Evolutionary conservation across 1,284 basidiomycete species (phyloP).

Genomic region (Porogramme epimiltina): DNA sequence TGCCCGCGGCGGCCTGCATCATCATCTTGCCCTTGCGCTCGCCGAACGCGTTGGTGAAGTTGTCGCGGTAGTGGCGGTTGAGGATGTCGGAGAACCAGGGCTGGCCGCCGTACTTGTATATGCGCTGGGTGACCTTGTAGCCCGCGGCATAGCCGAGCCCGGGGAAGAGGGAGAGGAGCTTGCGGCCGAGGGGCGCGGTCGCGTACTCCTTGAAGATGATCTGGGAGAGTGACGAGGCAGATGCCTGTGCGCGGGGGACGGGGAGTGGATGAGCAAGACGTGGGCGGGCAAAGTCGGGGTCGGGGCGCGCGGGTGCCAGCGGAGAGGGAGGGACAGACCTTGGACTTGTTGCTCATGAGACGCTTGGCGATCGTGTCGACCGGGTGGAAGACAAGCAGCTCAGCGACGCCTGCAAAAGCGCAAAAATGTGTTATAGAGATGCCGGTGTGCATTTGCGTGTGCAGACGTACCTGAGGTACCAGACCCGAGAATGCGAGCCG

Average conservation of each 20-base stretch:
- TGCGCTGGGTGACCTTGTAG: slow-evolving; percentile 92
- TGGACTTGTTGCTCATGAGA: slow-evolving; percentile 94
- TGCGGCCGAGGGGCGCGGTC: slow-evolving; percentile 64
- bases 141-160: slow-evolving; percentile 98
- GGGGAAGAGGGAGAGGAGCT: slow-evolving; percentile 92
- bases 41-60: slow-evolving; percentile 88
- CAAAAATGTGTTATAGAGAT: neutral
- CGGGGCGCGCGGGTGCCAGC: too few species aligned
- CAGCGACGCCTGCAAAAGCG: slow-evolving; percentile 76
- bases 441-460: too few species aligned
- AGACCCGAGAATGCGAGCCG: slow-evolving; percentile 90
- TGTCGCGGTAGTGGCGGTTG: slow-evolving; percentile 71
- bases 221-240: slow-evolving; percentile 59
- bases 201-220: slow-evolving; percentile 92
- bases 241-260: slow-evolving; percentile 50
- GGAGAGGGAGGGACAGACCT: slow-evolving; percentile 42
- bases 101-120: slow-evolving; percentile 99
- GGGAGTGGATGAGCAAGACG: neutral
- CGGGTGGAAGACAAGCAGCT: slow-evolving; percentile 90
- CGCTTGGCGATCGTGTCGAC: slow-evolving; percentile 97
- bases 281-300: too few species aligned
- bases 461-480: slow-evolving; percentile 78
- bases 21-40: slow-evolving; percentile 95
- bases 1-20: slow-evolving; percentile 94
- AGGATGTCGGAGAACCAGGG: slow-evolving; percentile 97